Conservation (phyloP, 805 yeast species). For the Groenewaldozyma salmanticensis region DNA sequence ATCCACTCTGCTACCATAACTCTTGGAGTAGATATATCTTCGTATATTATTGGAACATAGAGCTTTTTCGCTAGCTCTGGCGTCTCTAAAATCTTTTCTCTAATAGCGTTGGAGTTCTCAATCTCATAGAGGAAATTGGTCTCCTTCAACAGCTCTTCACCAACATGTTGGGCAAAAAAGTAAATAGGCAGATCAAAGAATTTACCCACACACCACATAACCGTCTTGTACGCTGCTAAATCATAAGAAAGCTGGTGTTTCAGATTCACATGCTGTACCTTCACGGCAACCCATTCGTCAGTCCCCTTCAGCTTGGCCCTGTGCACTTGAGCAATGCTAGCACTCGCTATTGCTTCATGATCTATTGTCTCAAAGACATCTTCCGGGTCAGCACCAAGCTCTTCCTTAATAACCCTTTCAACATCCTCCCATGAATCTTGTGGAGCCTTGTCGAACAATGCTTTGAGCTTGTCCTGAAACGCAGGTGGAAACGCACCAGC, state of each 20-base stretch:
- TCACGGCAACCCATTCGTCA: slow-evolving; percentile 79
- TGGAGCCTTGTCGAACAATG: slow-evolving; percentile 63
- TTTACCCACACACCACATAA: slow-evolving; percentile 42
- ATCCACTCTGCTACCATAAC: slow-evolving; percentile 68
- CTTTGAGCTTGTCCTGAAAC: slow-evolving; percentile 47
- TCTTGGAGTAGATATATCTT: slow-evolving; percentile 36
- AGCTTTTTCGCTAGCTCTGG: slow-evolving; percentile 32
- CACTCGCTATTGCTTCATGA: slow-evolving; percentile 59
- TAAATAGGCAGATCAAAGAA: slow-evolving; percentile 56
- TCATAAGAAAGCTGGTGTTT: slow-evolving; percentile 52
- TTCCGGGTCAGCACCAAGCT: slow-evolving; percentile 32
- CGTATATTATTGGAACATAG: slow-evolving; percentile 47
- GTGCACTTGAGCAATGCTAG: slow-evolving; percentile 92
- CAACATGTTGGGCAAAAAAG: slow-evolving; percentile 46
- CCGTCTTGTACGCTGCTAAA: slow-evolving; percentile 44
- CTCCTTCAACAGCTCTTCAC: slow-evolving; percentile 49
- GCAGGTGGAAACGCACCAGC: slow-evolving; percentile 57
- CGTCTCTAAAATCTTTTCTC: slow-evolving; percentile 34
- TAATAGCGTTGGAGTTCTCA: slow-evolving; percentile 38
- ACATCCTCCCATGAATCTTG: slow-evolving; percentile 37
- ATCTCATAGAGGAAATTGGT: slow-evolving; percentile 52
- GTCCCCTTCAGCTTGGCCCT: slow-evolving; percentile 48
- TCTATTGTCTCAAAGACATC: slow-evolving; percentile 41
- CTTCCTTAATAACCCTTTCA: slow-evolving; percentile 22
- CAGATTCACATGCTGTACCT: slow-evolving; percentile 72